Base-by-base conservation (phyloP, 192 early-diverging fungal species). In the Chytriomyces sp. region DNA sequence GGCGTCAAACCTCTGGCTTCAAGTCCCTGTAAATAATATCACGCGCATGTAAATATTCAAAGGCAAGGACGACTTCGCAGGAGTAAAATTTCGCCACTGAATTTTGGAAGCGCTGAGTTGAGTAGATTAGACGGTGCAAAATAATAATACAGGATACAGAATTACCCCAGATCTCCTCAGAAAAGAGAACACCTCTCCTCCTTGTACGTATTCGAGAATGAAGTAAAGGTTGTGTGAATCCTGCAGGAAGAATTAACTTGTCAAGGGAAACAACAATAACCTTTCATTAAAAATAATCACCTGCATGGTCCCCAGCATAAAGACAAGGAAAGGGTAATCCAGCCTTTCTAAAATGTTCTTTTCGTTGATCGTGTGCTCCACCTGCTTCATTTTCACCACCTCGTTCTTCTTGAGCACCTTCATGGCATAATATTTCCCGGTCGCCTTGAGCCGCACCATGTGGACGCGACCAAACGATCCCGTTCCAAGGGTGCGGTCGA, bases 301-400 rank as follows among this genome's bases (percentile, higher is more conserved):
- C 63, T 65, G 65, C 78, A 95, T 96, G 8, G 93, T 96, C 6
- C 93, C 93, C 81, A 96, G 88, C 84, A 99, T 89, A 72, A 88
- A 86, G 64, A 99, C 94, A 56, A 98, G 78, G 73, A 96, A 98
- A 14, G 96, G 96, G 69, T 92, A 92, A 70, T 88, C 84, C 57
- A 96, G 89, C 63, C 85, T 81, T 70, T 94, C 94, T 22, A 99
- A 82, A 72, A 99, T 96, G 60, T 87, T 84, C 74, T 94, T 94
- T 82, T 99, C 96, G 82, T 96, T 99, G 72, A 96, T 92, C 34
- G 94, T 97, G 74, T 99, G 95, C 83, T 99, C 95, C 10, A 99
- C 94, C 77, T 99, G 96, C 78, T 94, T 93, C 76, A 94, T 85
- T 59, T 92, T 91, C 49, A 99, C 94, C 5, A 99, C 94, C 65